Conservation (phyloP, 164 flowering plant genomes). For the Tinospora cordifolia region DNA sequence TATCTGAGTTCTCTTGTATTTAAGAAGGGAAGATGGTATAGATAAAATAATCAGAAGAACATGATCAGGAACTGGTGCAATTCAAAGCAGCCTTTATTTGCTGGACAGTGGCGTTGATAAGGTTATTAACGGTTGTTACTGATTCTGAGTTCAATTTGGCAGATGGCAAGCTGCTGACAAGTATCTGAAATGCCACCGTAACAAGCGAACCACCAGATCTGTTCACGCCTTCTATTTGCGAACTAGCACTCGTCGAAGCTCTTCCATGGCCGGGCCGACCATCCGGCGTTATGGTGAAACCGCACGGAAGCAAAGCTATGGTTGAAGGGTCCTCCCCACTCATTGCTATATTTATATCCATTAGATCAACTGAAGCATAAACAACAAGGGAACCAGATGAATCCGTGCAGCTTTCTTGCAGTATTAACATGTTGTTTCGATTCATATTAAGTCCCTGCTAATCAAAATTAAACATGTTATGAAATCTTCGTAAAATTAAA, state of each 20-base stretch:
- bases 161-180: conserved; percentile 58
- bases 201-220: conserved; percentile 51
- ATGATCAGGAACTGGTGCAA: conserved; percentile 33
- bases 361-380: conserved; percentile 62
- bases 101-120: conserved; percentile 63
- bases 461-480: neutral
- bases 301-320: conserved; percentile 70
- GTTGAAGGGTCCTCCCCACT: conserved; percentile 69
- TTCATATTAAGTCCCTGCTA: conserved; percentile 48
- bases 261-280: conserved; percentile 31
- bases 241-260: conserved; percentile 35
- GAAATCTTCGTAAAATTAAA: neutral
- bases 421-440: conserved; percentile 76
- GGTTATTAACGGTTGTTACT: conserved; percentile 60
- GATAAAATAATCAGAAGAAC: conserved; percentile 1
- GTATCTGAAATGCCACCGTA: conserved; percentile 70
- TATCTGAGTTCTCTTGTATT: conserved; percentile 17
- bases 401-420: conserved; percentile 78
- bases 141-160: conserved; percentile 58
- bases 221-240: conserved; percentile 10
- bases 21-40: conserved; percentile 17
- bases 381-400: conserved; percentile 62
- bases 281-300: conserved; percentile 60
- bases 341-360: conserved; percentile 59
- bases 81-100: conserved; percentile 68